Base-by-base conservation (phyloP, 1,284 basidiomycete species). In the Cerrena zonata region DNA sequence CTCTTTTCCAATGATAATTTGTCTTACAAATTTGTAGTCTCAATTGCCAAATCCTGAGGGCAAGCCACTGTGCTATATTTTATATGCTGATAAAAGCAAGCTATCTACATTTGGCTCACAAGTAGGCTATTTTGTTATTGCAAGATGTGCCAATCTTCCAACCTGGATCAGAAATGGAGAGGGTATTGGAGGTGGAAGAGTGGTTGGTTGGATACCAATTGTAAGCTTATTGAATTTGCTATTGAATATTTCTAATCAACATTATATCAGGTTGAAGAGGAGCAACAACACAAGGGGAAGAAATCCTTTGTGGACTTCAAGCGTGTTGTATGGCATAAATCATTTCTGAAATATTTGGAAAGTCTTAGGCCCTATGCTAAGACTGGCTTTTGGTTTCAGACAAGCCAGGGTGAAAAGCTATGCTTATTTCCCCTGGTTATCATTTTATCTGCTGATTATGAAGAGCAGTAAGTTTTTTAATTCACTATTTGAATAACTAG, bases 11-110 rank as follows among this genome's bases (percentile, higher is more conserved):
- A 4, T 15, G 13, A 39, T 7, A 13, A 45, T 44, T 12, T 15
- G 22, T 21, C 27, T 25, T 13, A 19, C 18, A 27, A n/a, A 12
- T 22, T 12, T 52, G 13, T 46, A 65, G 61, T 52, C 45, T 2
- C 27, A 37, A 21, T 30, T 66, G 4, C 60, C 60, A 22, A n/a
- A 25, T n/a, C n/a, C n/a, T 13, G 59, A 53, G 22, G 58, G 45
- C 26, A 64, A 64, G 30, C 59, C 61, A 0, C 37, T 69, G 0
- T 58, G 50, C 1, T 60, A 62, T 40, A 59, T 66, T 13, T 19
- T 78, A 1, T 78, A 75, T 65, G 70, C 72, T 5, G 70, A 77
- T 50, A 77, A 75, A 49, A 68, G 69, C 1, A 65, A 68, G 19
- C 56, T 77, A 0, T 76, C 72, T 0, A 66, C 65, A 2, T 76